phyloP scores from a whole-genome alignment of 805 yeast genomes.

The Lachancea fermentati region DNA sequence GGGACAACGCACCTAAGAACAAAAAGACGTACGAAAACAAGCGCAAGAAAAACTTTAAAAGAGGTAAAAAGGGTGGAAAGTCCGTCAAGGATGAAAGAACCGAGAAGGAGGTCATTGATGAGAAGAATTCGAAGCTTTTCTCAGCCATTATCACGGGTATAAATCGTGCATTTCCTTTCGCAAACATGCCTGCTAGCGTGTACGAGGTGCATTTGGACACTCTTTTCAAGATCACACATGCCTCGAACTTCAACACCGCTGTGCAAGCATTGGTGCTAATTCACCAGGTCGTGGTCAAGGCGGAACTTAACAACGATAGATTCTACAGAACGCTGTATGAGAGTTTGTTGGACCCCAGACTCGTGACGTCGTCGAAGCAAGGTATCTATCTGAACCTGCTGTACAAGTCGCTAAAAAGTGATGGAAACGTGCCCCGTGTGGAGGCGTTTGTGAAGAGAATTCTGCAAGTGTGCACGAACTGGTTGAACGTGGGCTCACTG shows the following conservation, averaged over 20 bases:
- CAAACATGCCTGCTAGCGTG: conserved; percentile 62
- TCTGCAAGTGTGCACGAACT: conserved; percentile 74
- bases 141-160: conserved; percentile 91
- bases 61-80: conserved; percentile 84
- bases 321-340: conserved; percentile 87
- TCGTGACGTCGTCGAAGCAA: conserved; percentile 84
- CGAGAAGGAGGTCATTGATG: conserved; percentile 62
- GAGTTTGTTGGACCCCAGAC: conserved; percentile 76
- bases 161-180: conserved; percentile 93
- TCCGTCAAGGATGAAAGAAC: conserved; percentile 63
- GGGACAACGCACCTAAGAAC: conserved; percentile 36
- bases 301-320: conserved; percentile 55
- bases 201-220: conserved; percentile 77
- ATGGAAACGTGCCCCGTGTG: conserved; percentile 56
- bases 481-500: conserved; percentile 85
- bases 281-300: conserved; percentile 66
- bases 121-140: conserved; percentile 76
- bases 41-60: conserved; percentile 70
- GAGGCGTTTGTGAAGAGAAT: conserved; percentile 89
- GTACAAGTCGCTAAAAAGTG: conserved; percentile 76
- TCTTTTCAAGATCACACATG: conserved; percentile 83
- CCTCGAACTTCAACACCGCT: conserved; percentile 89
- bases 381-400: conserved; percentile 84
- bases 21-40: conserved; percentile 43
- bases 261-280: conserved; percentile 87